These are phyloP conservation scores for Dothideomycetes sp. DNA, from an alignment of 2,329 filamentous ascomycete genomes.

Conservation along the genomic window DNA sequence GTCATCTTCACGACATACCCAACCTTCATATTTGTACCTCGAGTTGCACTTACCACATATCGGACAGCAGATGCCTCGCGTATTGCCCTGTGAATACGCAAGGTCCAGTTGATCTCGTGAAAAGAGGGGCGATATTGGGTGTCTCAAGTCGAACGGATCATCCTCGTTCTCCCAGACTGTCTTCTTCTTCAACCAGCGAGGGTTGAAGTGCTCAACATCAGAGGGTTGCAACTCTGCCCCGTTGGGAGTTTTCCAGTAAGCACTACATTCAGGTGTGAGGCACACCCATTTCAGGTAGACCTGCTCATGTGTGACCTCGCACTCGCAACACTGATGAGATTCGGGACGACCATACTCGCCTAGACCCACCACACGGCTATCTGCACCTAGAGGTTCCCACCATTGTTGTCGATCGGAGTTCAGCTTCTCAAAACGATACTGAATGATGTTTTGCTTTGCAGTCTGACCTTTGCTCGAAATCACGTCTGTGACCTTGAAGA, in stretches of 20 bases:
- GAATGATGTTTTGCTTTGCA: conserved; percentile 31
- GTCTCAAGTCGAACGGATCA: conserved; percentile 21
- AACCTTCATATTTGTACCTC: conserved; percentile 49
- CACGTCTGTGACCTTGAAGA: conserved; percentile 51
- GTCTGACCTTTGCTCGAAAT: conserved; percentile 11
- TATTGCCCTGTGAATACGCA: background rate
- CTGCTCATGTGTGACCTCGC: conserved; percentile 22
- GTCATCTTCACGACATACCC: conserved; percentile 44
- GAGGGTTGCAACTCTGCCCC: conserved; percentile 9
- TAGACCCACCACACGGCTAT: too few species aligned
- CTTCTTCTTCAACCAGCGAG: conserved; percentile 46
- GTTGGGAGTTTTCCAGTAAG: conserved; percentile 42
- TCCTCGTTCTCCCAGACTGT: conserved; percentile 30
- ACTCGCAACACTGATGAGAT: conserved; percentile 25
- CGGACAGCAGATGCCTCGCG: conserved; percentile 54
- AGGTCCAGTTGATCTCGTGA: background rate
- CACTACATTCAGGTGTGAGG: conserved; percentile 37
- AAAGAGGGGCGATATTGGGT: too few species aligned
- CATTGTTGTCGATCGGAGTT: conserved; percentile 34
- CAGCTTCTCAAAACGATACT: conserved; percentile 56
- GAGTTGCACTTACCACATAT: conserved; percentile 51
- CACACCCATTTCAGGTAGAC: conserved; percentile 48
- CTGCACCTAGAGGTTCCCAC: conserved; percentile 8
- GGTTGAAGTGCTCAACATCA: conserved; percentile 33
- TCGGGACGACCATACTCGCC: conserved; percentile 6